Base-by-base conservation (phyloP, 2,329 filamentous ascomycete species). In the Metarhizium sp. region DNA sequence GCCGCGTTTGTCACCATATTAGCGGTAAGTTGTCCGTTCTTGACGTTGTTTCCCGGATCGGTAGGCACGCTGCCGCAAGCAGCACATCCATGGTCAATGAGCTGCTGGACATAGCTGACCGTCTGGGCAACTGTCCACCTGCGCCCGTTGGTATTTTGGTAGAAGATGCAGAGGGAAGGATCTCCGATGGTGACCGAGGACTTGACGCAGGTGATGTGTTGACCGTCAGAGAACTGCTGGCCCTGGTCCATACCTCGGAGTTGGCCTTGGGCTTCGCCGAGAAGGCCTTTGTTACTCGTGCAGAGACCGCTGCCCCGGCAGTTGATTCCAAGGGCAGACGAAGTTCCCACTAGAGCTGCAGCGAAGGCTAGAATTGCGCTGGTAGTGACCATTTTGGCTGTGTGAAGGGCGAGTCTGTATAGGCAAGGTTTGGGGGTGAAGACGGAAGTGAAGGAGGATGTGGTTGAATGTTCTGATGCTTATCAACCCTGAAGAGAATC, bases 91-190 rank as follows among this genome's bases (percentile, higher is more conserved):
- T 43, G 40, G 40, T 43, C 40, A 13, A 43, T 13, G 40, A 43
- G 13, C n/a, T 43, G 53, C 43, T 59, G 54, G 40, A 58, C 56
- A 20, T 29, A 55, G 6, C 36, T 6, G 40, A 56, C 43, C 4
- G 58, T 59, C 51, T 60, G 57, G 55, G n/a, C 48, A 5, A 60
- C 52, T 16, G 54, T 59, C 50, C 52, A 59, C 34, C 47, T 51
- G 18, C 58, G 57, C 16, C 57, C 57, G 1, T 11, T 11, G 32
- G 57, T 57, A 6, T 55, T 55, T 38, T 59, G 58, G 51, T 59
- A 60, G 34, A 58, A 59, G 50, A 60, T 14, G 40, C 40, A 43
- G 40, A 43, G 40, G 13, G 53, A 58, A 1, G 56, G 56, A 38
- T 58, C 30, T 47, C 55, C 52, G 51, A 55, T 58, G 38, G 38